These are phyloP conservation scores for Cystofilobasidium ferigula DNA, from an alignment of 768 basidiomycete genomes.

Conservation along the genomic window DNA sequence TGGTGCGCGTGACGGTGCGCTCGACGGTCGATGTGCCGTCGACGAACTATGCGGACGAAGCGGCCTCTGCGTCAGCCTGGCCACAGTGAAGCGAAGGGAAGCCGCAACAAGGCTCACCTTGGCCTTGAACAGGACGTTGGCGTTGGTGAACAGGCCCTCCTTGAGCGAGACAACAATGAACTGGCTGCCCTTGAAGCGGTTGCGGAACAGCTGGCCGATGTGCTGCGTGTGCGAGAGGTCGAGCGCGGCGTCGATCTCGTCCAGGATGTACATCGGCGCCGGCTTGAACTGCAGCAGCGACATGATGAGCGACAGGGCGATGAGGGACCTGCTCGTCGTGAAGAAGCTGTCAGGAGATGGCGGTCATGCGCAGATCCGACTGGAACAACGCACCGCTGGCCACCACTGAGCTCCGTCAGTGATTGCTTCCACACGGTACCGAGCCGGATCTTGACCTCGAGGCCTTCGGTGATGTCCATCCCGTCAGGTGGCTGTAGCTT, in stretches of 20 bases:
- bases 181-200: conserved; percentile 92
- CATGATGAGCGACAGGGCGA: conserved; percentile 96
- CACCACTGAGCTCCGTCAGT: conserved; percentile 91
- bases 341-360: not conserved
- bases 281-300: conserved; percentile 98
- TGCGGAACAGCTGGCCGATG: conserved; percentile 94
- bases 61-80: not conserved
- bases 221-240: conserved; percentile 87
- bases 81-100: not conserved
- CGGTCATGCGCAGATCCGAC: not conserved
- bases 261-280: conserved; percentile 97
- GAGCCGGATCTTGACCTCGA: conserved; percentile 93
- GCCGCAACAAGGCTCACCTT: conserved; percentile 8
- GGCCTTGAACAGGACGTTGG: conserved; percentile 53
- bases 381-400: conserved; percentile 61
- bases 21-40: conserved; percentile 10
- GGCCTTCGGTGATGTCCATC: conserved; percentile 82
- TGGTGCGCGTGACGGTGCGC: not conserved
- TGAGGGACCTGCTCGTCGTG: conserved; percentile 59
- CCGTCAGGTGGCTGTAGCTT: conserved; percentile 89
- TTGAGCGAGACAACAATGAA: conserved; percentile 97
- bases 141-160: conserved; percentile 94
- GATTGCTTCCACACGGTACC: conserved; percentile 97
- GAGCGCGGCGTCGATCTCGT: conserved; percentile 95
- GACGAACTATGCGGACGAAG: not conserved